Conservation (phyloP, 2,329 filamentous ascomycete species). For the Trichophyton schoenleinii region DNA sequence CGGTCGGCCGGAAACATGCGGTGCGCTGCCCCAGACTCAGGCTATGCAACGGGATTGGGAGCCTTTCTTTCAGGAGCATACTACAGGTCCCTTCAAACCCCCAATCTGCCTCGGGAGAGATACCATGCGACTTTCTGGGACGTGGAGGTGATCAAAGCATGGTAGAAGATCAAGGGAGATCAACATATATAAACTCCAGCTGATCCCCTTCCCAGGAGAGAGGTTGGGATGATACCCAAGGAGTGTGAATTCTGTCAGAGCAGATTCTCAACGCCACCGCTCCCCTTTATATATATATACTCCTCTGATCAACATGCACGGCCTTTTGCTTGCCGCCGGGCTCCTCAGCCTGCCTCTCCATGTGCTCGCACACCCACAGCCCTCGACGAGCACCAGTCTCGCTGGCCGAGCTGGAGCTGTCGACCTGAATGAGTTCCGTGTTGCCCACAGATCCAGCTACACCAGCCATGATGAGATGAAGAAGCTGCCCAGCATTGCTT, state of each 20-base stretch:
- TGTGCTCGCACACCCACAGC: slow-evolving; percentile 8
- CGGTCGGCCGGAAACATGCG: slow-evolving; percentile 2
- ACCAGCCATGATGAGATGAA: background rate
- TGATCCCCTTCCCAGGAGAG: background rate
- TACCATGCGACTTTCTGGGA: background rate
- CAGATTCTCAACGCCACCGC: background rate
- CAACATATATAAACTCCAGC: background rate
- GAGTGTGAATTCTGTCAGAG: background rate
- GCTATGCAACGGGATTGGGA: background rate
- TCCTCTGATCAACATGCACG: slow-evolving; percentile 9
- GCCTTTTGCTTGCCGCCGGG: slow-evolving; percentile 11
- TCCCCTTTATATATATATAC: background rate
- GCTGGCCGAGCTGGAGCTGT: slow-evolving; percentile 4
- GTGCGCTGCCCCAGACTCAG: background rate
- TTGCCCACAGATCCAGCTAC: slow-evolving; percentile 6
- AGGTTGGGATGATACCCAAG: background rate
- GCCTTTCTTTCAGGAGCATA: background rate
- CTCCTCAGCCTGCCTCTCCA: slow-evolving; percentile 10
- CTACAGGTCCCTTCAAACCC: background rate
- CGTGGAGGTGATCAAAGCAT: background rate
- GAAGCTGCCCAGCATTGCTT: background rate
- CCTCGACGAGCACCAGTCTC: background rate
- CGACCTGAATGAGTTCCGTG: slow-evolving; percentile 9
- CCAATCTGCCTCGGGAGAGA: background rate
- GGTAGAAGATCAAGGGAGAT: background rate